Evolutionary conservation across 2,329 filamentous ascomycete genomes (phyloP).

Genomic region (Macrophomina pseudophaseolina): DNA sequence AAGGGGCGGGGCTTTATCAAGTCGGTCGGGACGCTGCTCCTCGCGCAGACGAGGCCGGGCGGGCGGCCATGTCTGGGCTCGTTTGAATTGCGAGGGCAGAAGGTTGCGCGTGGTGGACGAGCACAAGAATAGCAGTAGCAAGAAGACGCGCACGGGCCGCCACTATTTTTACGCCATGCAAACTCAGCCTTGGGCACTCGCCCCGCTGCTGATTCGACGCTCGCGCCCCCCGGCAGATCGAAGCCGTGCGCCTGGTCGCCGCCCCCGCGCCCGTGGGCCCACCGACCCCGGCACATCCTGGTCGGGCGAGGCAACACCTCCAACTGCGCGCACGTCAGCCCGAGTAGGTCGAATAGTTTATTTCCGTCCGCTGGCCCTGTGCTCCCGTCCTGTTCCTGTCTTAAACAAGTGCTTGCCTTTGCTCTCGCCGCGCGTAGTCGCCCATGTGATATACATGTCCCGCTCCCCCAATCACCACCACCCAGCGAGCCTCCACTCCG

Average conservation of each 20-base stretch:
- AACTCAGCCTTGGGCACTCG: neutral
- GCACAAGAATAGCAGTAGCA: constrained; percentile 10
- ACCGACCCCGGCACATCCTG: neutral
- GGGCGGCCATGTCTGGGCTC: neutral
- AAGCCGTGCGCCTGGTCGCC: constrained; percentile 18
- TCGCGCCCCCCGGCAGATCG: constrained; percentile 12
- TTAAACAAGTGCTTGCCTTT: neutral
- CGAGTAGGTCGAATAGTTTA: constrained; percentile 8
- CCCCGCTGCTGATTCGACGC: neutral
- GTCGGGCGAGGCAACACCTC: constrained; percentile 8
- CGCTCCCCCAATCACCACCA: neutral
- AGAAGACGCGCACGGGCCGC: neutral
- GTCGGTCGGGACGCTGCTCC: neutral
- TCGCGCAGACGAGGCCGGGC: too few relatives aligned
- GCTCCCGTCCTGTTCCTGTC: constrained; percentile 4
- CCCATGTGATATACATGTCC: constrained; percentile 10
- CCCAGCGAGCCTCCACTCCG: neutral
- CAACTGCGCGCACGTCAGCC: constrained; percentile 16
- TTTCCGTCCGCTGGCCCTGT: constrained; percentile 1
- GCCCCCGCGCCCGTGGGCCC: neutral
- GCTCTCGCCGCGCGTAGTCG: constrained; percentile 9
- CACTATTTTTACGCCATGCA: constrained; percentile 10
- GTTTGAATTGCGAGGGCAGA: neutral
- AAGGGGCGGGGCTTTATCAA: neutral
- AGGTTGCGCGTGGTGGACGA: neutral